A percentile compares a stretch with the other conserved stretches of the same genome.
phyloP scores from a whole-genome alignment of 2,329 filamentous ascomycete species.

The Anisogramma anomala region DNA sequence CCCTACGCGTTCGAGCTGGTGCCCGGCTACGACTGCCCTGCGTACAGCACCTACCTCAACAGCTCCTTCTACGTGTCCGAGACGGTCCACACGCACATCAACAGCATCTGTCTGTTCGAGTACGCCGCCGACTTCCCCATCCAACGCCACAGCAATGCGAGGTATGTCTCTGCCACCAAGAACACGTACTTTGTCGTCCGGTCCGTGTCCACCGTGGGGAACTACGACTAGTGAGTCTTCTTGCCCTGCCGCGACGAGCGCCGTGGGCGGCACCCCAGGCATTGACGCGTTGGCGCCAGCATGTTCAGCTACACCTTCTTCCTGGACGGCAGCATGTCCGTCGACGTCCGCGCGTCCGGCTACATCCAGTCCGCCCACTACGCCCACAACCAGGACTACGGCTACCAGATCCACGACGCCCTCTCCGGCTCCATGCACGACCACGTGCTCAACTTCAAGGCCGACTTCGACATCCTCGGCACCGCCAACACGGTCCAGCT shows the following conservation, averaged over 20 bases:
- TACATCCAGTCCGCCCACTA: slow-evolving; percentile 42
- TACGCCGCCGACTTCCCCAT: slow-evolving; percentile 37
- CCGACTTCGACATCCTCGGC: slow-evolving; percentile 40
- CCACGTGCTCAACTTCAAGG: slow-evolving; percentile 44
- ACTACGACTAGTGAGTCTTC: slow-evolving; percentile 38
- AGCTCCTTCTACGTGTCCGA: slow-evolving; percentile 32
- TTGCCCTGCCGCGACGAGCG: no score
- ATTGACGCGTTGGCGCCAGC: no score
- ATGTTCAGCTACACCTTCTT: slow-evolving; percentile 40
- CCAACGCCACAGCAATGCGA: slow-evolving; percentile 32
- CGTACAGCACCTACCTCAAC: slow-evolving; percentile 38
- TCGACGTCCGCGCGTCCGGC: slow-evolving; percentile 40
- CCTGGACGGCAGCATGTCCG: slow-evolving; percentile 38
- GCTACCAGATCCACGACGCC: slow-evolving; percentile 37
- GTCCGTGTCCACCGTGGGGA: slow-evolving; percentile 38
- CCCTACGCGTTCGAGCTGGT: slow-evolving; percentile 33
- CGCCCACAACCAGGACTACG: slow-evolving; percentile 34
- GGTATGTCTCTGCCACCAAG: slow-evolving; percentile 33
- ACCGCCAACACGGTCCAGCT: slow-evolving; percentile 33
- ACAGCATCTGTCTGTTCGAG: slow-evolving; percentile 47
- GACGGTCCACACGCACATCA: slow-evolving; percentile 32
- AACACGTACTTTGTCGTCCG: slow-evolving; percentile 36
- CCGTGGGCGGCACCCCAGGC: neutral
- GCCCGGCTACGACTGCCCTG: slow-evolving; percentile 40
- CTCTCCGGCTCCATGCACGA: slow-evolving; percentile 41